phyloP scores from a whole-genome alignment of 495 filamentous ascomycete genomes.

The Penicillium tannophilum region DNA sequence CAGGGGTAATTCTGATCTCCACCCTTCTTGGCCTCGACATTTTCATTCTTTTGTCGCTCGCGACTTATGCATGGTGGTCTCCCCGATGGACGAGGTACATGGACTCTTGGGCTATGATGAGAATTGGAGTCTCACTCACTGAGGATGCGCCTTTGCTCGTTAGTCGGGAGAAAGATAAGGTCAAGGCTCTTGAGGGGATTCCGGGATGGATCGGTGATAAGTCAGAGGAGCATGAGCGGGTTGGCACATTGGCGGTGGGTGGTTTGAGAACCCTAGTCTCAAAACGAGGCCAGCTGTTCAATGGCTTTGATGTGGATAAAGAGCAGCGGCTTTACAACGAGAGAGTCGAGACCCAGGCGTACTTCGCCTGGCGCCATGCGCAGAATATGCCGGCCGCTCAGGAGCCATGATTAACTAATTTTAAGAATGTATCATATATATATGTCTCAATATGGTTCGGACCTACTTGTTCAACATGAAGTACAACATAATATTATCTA shows the following conservation, averaged over 20 bases:
- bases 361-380: neutral
- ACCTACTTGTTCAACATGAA: too few relatives aligned
- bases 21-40: slow-evolving; percentile 1
- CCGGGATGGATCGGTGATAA: slow-evolving; percentile 9
- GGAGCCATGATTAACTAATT: neutral
- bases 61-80: neutral
- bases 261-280: neutral
- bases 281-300: neutral
- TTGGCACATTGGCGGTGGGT: neutral
- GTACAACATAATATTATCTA: too few relatives aligned
- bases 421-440: too few relatives aligned
- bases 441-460: too few relatives aligned
- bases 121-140: slow-evolving; percentile 16
- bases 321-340: neutral
- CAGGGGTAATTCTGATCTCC: neutral
- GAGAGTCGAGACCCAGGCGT: neutral
- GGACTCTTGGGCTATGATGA: slow-evolving; percentile 21
- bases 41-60: neutral
- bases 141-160: slow-evolving; percentile 17
- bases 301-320: neutral
- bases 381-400: neutral
- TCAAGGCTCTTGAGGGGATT: slow-evolving; percentile 11
- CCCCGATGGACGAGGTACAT: slow-evolving; percentile 3
- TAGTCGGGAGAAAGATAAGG: neutral
- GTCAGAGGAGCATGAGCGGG: neutral